These are phyloP conservation scores for Candolleomyces efflorescens DNA, from an alignment of 768 basidiomycete species.

Conservation along the genomic window DNA sequence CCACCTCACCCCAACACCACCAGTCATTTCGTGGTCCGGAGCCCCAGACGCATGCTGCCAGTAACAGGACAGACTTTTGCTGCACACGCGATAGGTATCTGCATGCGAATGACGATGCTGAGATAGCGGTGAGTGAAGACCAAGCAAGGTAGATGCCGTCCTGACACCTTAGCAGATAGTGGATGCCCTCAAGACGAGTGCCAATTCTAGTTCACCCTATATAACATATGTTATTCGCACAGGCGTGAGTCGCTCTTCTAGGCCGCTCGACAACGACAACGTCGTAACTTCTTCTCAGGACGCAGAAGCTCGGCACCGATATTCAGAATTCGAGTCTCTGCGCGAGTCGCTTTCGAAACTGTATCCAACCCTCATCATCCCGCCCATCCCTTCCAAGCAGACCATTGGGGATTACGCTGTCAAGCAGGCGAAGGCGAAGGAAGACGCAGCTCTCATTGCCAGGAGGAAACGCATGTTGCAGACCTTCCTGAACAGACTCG, in stretches of 20 bases:
- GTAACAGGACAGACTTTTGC: conserved; percentile 76
- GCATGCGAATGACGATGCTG: conserved; percentile 78
- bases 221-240: conserved; percentile 92
- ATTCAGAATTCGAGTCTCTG: conserved; percentile 96
- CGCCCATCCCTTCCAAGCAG: conserved; percentile 97
- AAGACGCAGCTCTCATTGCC: conserved; percentile 89
- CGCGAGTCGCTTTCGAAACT: conserved; percentile 78
- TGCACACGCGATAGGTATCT: conserved; percentile 71
- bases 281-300: conserved; percentile 41
- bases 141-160: neutral
- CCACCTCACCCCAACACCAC: conserved; percentile 35
- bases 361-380: conserved; percentile 95
- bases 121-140: conserved; percentile 63
- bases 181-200: conserved; percentile 92
- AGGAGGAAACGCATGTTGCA: conserved; percentile 92
- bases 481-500: conserved; percentile 89
- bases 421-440: conserved; percentile 95
- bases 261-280: conserved; percentile 8
- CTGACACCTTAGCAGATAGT: conserved; percentile 56
- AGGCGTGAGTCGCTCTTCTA: conserved; percentile 48
- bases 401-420: conserved; percentile 94
- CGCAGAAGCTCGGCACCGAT: conserved; percentile 81
- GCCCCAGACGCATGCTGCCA: conserved; percentile 47
- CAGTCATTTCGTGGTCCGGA: conserved; percentile 56
- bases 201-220: conserved; percentile 85